Evolutionary conservation across 305 asterid species (phyloP), one percentile per base, ranked within the genome.

Genomic region (Solanum hybrid): DNA sequence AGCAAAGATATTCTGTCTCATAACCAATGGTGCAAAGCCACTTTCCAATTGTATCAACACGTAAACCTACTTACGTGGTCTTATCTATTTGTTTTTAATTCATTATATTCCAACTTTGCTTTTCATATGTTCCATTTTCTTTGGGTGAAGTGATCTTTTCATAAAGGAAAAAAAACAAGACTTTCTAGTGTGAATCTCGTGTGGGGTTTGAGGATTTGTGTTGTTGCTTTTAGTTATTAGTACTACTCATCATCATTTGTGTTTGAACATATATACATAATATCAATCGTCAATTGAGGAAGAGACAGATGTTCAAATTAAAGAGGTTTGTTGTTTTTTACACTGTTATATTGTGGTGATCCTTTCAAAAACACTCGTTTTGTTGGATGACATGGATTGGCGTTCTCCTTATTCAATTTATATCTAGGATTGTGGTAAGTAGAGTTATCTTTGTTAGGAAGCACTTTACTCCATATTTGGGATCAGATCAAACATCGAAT

Each of bases 61-160:
- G 88, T 76, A 75, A 87, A 34, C 51, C 89, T 88, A 87, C 20
- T 81, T 88, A 90, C 92, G 94, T 92, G 93, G 92, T 66, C 91
- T 73, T 71, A 80, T 86, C 89, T 40, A 10, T 77, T 89, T 90
- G 22, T 81, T 56, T 90, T 79, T 20, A 51, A 81, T 27, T 32
- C n/a, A 16, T 75, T 31, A 10, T 78, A 46, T 84, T 46, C 87
- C 75, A 84, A 5, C 4, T 17, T 51, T 84, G 40, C 73, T 84
- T 81, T 29, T 29, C 73, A 82, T 82, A 82, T 9, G 27, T 10
- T 29, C 87, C 72, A 46, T 84, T 84, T 31, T 84, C 87, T 29
- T 84, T 84, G 42, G 75, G 72, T 82, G 87, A 82, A 82, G 29
- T 82, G 32, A 31, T 31, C 87, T 84, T 84, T 56, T 20, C 31